phyloP scores from a whole-genome alignment of 129 eudicot genomes.

The Calendula officinalis region DNA sequence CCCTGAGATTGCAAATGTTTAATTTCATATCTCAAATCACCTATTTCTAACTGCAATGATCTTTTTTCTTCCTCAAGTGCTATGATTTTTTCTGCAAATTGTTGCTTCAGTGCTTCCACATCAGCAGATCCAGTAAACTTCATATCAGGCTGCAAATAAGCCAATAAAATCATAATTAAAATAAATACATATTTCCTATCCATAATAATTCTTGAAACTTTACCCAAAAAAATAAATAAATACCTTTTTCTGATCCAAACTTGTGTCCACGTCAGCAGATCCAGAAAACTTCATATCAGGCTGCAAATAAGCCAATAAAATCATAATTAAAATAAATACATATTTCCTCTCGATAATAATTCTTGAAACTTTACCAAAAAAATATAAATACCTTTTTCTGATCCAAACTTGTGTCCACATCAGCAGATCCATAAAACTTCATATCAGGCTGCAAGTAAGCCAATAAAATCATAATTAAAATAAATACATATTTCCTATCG shows the following conservation, averaged over 20 bases:
- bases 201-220: not conserved
- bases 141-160: conserved; percentile 71
- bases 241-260: conserved; percentile 86
- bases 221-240: not conserved
- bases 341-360: conserved; percentile 3
- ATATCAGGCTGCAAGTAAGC: conserved; percentile 65
- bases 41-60: conserved; percentile 82
- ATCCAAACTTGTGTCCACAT: conserved; percentile 59
- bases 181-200: not conserved
- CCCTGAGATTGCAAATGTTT: conserved; percentile 61
- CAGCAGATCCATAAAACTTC: conserved; percentile 68
- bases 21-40: conserved; percentile 66
- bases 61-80: conserved; percentile 94
- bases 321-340: not conserved
- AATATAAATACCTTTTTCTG: conserved; percentile 67
- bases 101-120: conserved; percentile 73
- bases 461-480: not conserved
- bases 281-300: conserved; percentile 80
- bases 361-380: not conserved
- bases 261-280: conserved; percentile 58
- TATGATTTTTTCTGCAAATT: conserved; percentile 64
- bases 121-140: conserved; percentile 67
- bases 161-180: not conserved
- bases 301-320: conserved; percentile 38
- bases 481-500: not conserved